These are phyloP conservation scores for Aspergillus haitiensis DNA, from an alignment of 495 filamentous ascomycete genomes.

Conservation along the genomic window DNA sequence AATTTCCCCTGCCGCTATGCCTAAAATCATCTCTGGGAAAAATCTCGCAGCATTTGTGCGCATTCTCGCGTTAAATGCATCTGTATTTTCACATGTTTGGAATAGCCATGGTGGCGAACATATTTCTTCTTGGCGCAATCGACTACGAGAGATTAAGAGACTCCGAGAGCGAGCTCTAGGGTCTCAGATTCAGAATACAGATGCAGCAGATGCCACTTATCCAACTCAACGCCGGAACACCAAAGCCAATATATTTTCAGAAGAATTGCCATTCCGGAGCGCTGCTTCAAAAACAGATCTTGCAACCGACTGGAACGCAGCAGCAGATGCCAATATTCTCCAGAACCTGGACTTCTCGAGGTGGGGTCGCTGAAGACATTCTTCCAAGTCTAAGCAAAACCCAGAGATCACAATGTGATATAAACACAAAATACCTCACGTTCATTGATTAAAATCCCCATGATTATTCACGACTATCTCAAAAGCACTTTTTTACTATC, in stretches of 20 bases:
- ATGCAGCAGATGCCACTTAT: slow-evolving; percentile 41
- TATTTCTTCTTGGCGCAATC: slow-evolving; percentile 83
- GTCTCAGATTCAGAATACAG: slow-evolving; percentile 34
- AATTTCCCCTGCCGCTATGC: slow-evolving; percentile 82
- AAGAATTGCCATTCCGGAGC: slow-evolving; percentile 38
- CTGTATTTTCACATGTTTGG: slow-evolving; percentile 90
- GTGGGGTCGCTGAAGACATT: slow-evolving; percentile 37
- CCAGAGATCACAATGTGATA: not conserved
- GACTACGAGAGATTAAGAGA: slow-evolving; percentile 78
- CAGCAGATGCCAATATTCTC: slow-evolving; percentile 41
- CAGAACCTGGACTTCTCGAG: slow-evolving; percentile 48
- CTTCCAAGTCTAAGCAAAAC: not conserved
- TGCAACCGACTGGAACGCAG: slow-evolving; percentile 44
- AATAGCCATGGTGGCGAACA: slow-evolving; percentile 79
- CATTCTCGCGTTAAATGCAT: slow-evolving; percentile 88
- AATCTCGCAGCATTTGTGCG: slow-evolving; percentile 84
- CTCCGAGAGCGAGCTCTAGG: slow-evolving; percentile 62
- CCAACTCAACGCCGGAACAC: slow-evolving; percentile 48
- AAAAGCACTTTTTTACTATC: not conserved
- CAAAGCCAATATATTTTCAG: slow-evolving; percentile 46
- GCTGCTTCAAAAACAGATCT: slow-evolving; percentile 33
- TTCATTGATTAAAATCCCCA: no score
- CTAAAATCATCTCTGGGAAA: slow-evolving; percentile 79
- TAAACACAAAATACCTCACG: no score
- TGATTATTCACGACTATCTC: no score